Percentiles rank a stretch among this genome's conserved stretches.
phyloP scores from a whole-genome alignment of 371 early-diverging fungal species.

The Capillidium rhysosporum region DNA sequence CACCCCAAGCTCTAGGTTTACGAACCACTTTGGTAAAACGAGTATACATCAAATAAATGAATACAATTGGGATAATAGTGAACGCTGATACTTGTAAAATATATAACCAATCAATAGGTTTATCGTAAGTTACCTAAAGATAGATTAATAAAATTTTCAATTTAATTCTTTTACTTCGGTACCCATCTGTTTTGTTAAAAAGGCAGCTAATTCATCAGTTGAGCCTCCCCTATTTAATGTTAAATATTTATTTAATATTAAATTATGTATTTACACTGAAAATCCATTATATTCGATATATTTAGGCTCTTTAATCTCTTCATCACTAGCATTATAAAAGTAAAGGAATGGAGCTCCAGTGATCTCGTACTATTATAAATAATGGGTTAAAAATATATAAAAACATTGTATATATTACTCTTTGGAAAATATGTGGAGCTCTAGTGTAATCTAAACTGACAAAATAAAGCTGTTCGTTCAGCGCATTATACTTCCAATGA shows the following conservation, averaged over 20 bases:
- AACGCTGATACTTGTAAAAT: background rate
- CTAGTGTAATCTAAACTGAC: background rate
- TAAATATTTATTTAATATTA: background rate
- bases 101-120: background rate
- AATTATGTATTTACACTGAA: background rate
- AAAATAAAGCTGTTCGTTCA: background rate
- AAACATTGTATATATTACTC: background rate
- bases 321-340: background rate
- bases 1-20: background rate
- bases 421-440: background rate
- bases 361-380: background rate
- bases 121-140: background rate
- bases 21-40: background rate
- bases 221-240: background rate
- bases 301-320: background rate
- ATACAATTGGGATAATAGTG: background rate
- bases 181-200: background rate
- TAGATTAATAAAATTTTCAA: background rate
- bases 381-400: too few relatives aligned
- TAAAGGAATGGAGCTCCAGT: slow-evolving; percentile 2
- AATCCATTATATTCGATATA: background rate
- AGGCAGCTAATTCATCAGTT: background rate
- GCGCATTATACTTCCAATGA: background rate
- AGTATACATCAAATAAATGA: background rate
- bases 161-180: background rate